Percentiles rank a stretch among this genome's conserved stretches.
phyloP scores from a whole-genome alignment of 2,329 filamentous ascomycete species.

The Epichloe sylvatica region DNA sequence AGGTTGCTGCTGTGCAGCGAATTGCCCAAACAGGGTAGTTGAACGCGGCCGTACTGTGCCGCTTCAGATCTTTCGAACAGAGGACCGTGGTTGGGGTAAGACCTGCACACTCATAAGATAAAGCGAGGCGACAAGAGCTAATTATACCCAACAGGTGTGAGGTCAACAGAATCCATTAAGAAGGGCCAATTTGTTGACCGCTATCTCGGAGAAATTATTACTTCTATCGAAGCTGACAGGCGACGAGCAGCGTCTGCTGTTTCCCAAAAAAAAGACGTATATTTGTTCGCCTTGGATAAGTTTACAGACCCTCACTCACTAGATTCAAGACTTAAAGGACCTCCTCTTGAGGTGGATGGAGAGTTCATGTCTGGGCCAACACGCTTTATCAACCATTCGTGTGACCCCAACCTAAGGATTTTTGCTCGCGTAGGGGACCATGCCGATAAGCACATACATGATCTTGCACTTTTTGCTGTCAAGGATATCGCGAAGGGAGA shows the following conservation, averaged over 20 bases:
- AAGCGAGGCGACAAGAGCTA: background rate
- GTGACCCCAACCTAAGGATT: slow-evolving; percentile 64
- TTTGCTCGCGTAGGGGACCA: slow-evolving; percentile 70
- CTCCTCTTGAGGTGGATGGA: slow-evolving; percentile 51
- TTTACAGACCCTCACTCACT: slow-evolving; percentile 47
- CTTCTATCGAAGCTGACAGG: slow-evolving; percentile 46
- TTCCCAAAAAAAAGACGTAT: slow-evolving; percentile 55
- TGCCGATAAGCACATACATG: slow-evolving; percentile 59
- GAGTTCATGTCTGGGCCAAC: slow-evolving; percentile 67
- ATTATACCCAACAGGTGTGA: slow-evolving; percentile 36
- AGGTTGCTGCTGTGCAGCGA: slow-evolving; percentile 47
- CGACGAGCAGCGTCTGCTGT: slow-evolving; percentile 44
- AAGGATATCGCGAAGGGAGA: slow-evolving; percentile 48
- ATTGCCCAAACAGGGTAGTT: slow-evolving; percentile 64
- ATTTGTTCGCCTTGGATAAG: slow-evolving; percentile 72
- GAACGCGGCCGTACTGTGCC: slow-evolving; percentile 57
- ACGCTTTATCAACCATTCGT: slow-evolving; percentile 73
- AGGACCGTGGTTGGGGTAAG: slow-evolving; percentile 60
- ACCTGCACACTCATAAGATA: slow-evolving; percentile 5
- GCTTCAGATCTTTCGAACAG: slow-evolving; percentile 64
- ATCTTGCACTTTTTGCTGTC: slow-evolving; percentile 58
- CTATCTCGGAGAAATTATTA: slow-evolving; percentile 62
- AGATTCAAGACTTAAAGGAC: slow-evolving; percentile 40
- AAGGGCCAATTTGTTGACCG: slow-evolving; percentile 67
- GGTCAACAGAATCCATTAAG: slow-evolving; percentile 48